phyloP scores from a whole-genome alignment of 148 eudicot species.

The Cornus controversa region DNA sequence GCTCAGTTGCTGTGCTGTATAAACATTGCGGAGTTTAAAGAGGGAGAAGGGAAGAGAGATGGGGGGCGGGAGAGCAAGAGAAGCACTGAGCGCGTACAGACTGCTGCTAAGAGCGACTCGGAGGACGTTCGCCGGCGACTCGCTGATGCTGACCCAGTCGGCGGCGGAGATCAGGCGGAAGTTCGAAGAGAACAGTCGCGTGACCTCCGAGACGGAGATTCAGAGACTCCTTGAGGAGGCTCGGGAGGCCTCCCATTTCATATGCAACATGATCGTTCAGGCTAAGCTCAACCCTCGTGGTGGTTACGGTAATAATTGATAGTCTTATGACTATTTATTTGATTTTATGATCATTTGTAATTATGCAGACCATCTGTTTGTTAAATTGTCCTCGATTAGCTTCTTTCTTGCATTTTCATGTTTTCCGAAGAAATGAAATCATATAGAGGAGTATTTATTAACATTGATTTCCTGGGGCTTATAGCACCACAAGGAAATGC shows the following conservation, averaged over 20 bases:
- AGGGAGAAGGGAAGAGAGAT: slow-evolving; percentile 18
- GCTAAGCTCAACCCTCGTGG: slow-evolving; percentile 81
- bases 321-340: not conserved
- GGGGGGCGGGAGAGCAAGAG: slow-evolving; percentile 31
- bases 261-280: slow-evolving; percentile 80
- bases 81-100: slow-evolving; percentile 72
- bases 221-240: slow-evolving; percentile 64
- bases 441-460: no score
- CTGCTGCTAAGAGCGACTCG: slow-evolving; percentile 70
- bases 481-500: not conserved
- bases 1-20: no score
- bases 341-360: not conserved
- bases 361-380: slow-evolving; percentile 41
- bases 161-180: slow-evolving; percentile 75
- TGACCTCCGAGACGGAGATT: slow-evolving; percentile 55
- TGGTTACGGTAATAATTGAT: slow-evolving; percentile 53
- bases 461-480: not conserved
- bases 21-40: not conserved
- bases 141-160: slow-evolving; percentile 66
- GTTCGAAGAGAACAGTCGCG: slow-evolving; percentile 75
- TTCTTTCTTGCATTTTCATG: not conserved
- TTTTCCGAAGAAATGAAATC: no score
- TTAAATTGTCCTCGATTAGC: slow-evolving; percentile 15
- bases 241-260: slow-evolving; percentile 70
- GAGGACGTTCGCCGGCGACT: slow-evolving; percentile 76